phyloP scores from a whole-genome alignment of 2,329 filamentous ascomycete species.

The Aspergillus sp. region DNA sequence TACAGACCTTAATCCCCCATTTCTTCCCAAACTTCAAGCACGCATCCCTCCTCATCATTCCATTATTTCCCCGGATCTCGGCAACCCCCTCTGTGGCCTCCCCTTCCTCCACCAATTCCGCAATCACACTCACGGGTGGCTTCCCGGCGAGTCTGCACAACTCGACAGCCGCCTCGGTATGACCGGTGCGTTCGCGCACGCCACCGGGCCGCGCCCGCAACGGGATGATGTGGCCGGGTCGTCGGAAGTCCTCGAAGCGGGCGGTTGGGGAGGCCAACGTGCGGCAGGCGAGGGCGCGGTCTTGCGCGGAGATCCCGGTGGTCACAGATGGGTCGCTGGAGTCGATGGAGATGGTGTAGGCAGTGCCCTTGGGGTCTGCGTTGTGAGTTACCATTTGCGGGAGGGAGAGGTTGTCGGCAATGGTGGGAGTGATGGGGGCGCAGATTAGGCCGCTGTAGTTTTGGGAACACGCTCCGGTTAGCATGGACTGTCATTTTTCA shows the following conservation, averaged over 20 bases:
- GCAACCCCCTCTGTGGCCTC: conserved; percentile 61
- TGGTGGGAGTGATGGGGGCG: conserved; percentile 65
- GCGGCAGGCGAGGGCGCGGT: conserved; percentile 74
- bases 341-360: conserved; percentile 88
- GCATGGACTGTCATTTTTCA: neutral
- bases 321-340: conserved; percentile 62
- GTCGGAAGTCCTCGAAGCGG: conserved; percentile 56
- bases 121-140: conserved; percentile 68
- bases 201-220: conserved; percentile 71
- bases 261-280: conserved; percentile 61
- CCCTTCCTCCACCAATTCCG: conserved; percentile 85
- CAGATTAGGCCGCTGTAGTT: conserved; percentile 69
- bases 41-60: conserved; percentile 85
- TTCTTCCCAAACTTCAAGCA: conserved; percentile 79
- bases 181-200: conserved; percentile 68
- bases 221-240: conserved; percentile 86
- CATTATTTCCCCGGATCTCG: conserved; percentile 54
- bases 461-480: neutral
- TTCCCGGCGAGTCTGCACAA: conserved; percentile 80
- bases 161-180: conserved; percentile 91
- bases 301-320: conserved; percentile 84
- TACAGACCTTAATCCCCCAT: conserved; percentile 89
- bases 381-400: conserved; percentile 85
- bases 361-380: conserved; percentile 75
- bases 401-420: conserved; percentile 63